Base-by-base conservation (phyloP, 1,139 yeast genomes). In the Blastobotrys aristatus region DNA sequence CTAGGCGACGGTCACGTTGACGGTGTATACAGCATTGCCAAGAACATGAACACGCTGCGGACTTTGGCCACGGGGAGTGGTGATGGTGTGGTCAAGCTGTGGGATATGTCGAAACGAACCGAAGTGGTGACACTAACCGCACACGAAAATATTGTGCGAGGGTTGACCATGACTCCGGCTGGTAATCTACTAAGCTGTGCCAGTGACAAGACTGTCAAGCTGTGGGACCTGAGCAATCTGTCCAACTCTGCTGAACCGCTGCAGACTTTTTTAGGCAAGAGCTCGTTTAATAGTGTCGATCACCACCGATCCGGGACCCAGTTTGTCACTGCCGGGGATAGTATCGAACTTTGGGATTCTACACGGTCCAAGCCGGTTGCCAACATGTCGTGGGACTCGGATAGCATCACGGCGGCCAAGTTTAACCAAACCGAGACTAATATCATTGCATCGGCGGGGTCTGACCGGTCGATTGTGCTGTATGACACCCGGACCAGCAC, bases 351-450 rank as follows among this genome's bases (percentile, higher is more conserved):
- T 26, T 94, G 99, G 99, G 96, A 92, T 65, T 71, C 80, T 48
- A 76, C 76, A 54, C 74, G 98, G 58, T 79, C 88, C 32, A 81
- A 84, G 58, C 88, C 96, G 27, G 67, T 84, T 7, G 74, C 87
- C 16, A 77, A 88, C 58, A 71, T 92, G 51, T 80, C 94, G 1
- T 94, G 98, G 98, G 98, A 97, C 40, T 95, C 96, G 7, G 98
- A 94, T 64, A 88, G 88, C 62, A 75, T 90, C 50, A 82, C 76
- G 50, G 73, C 83, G 4, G 97, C 90, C 40, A 81, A 81, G 60
- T 92, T 92, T 69, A 94, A 92, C 66, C 82, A 82, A 65, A 86
- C 96, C 0, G 97, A 94, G 63, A 85, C 96, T 2, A 85, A 89
- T 44, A 75, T 94, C 13, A 67, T 94, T 43, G 97, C 97, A 24